Evolutionary conservation across 257 asterid genomes (phyloP), one percentile per base, ranked within the genome.

Genomic region (Primulina tabacum): DNA sequence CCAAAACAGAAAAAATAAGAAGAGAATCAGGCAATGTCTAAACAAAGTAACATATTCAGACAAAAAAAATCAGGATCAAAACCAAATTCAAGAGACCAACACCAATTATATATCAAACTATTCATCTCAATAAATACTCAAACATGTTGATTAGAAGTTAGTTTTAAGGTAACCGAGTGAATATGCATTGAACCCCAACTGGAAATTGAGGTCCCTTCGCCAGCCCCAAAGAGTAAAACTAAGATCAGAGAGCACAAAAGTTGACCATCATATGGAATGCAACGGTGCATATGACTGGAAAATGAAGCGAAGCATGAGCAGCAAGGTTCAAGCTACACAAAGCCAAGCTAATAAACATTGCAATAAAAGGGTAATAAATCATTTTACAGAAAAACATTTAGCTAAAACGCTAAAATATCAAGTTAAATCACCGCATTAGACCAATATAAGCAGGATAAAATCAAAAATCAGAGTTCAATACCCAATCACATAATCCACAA

Each of bases 401-500:
- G 32, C 43, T 29, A 29, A 2, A 64, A 58, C 58, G 16, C 68
- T n/a, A n/a, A 59, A 50, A 8, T 8, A 10, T 65, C n/a, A 56
- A 40, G 62, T 60, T 60, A 60, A 33, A 62, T 57, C 29, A 66
- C 81, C 60, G 77, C 76, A 60, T 76, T 80, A 75, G 59, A 77
- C 57, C 20, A 14, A 50, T 50, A 5, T 6, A 17, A 50, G 21
- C 8, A 50, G 57, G 57, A 50, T 50, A 14, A 50, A 50, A 50
- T 5, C 0, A 50, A 50, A 66, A 69, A 82, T 67, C 74, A 67
- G 38, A 32, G 37, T 12, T 61, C 35, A 63, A 57, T 20, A 70
- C 71, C 2, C 73, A 32, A 64, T 47, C 55, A 59, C 60, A 1
- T 50, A 17, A 66, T 38, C 57, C 52, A 17, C 76, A 70, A 43